Conservation (phyloP, 371 early-diverging fungal species). For the Catenaria anguillulae region DNA sequence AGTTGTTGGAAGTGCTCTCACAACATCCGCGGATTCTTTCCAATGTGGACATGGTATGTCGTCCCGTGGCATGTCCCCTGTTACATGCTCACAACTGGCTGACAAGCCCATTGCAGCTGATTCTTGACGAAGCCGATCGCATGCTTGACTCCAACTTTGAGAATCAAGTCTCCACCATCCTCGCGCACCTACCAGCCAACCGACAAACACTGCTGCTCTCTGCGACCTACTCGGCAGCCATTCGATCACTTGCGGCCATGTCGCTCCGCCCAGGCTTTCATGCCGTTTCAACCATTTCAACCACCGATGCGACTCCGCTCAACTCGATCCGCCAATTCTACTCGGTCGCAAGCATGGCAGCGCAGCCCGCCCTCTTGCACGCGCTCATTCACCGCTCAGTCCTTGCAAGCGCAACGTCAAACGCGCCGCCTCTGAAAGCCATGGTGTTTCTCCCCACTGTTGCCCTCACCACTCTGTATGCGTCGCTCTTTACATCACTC, state of each 20-base stretch:
- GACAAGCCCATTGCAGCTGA: conserved; percentile 29
- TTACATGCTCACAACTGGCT: conserved; percentile 47
- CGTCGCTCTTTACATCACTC: no score
- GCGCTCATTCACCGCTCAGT: neutral
- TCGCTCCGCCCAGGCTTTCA: conserved; percentile 43
- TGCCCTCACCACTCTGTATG: conserved; percentile 54
- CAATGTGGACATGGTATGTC: no score
- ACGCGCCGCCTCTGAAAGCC: no score
- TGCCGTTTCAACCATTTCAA: conserved; percentile 53
- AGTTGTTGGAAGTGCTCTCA: neutral
- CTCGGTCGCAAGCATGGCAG: conserved; percentile 38
- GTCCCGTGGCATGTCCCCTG: neutral
- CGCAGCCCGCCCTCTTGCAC: conserved; percentile 42
- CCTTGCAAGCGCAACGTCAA: neutral
- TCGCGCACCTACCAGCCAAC: conserved; percentile 55
- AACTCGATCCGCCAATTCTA: conserved; percentile 62
- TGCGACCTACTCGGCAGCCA: conserved; percentile 83
- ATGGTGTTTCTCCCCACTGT: conserved; percentile 84
- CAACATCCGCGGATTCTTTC: neutral
- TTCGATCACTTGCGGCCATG: conserved; percentile 54
- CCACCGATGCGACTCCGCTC: conserved; percentile 65
- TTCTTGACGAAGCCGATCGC: conserved; percentile 98
- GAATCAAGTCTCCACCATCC: conserved; percentile 70
- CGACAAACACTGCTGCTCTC: conserved; percentile 94
- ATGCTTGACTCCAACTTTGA: conserved; percentile 97